A percentile compares a stretch with the other conserved stretches of the same genome.
Conservation (phyloP, 2,329 filamentous ascomycete genomes). For the Dothideomycetes sp. region DNA sequence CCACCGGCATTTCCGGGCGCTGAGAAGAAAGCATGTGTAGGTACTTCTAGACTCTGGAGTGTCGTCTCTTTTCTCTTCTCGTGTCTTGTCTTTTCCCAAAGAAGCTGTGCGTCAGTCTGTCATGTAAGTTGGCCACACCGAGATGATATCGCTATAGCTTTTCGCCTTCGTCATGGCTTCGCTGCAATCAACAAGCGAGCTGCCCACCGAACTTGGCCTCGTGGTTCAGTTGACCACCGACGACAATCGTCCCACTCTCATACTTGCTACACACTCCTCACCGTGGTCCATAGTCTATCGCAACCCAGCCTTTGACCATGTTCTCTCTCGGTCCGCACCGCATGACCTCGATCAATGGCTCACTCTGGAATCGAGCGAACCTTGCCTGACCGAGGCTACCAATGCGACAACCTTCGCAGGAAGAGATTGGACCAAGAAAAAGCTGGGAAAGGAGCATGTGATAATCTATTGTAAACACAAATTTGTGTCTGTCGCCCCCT, state of each 20-base stretch:
- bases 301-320: not conserved
- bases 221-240: not conserved
- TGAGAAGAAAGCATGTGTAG: no score
- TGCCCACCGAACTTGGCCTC: constrained; percentile 1
- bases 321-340: not conserved
- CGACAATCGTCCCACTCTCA: not conserved
- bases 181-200: not conserved
- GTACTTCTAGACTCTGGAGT: no score
- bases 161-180: no score
- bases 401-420: not conserved
- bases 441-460: not conserved
- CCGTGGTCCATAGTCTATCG: not conserved
- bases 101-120: no score
- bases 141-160: no score
- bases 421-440: constrained; percentile 7
- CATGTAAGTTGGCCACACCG: no score
- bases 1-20: no score
- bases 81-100: no score
- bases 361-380: not conserved
- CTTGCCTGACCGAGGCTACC: not conserved
- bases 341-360: not conserved
- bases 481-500: not conserved
- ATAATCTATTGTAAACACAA: constrained; percentile 7
- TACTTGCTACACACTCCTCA: not conserved
- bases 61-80: no score